Evolutionary conservation across 768 basidiomycete species (phyloP).

Genomic region (Coprinopsis sp.): DNA sequence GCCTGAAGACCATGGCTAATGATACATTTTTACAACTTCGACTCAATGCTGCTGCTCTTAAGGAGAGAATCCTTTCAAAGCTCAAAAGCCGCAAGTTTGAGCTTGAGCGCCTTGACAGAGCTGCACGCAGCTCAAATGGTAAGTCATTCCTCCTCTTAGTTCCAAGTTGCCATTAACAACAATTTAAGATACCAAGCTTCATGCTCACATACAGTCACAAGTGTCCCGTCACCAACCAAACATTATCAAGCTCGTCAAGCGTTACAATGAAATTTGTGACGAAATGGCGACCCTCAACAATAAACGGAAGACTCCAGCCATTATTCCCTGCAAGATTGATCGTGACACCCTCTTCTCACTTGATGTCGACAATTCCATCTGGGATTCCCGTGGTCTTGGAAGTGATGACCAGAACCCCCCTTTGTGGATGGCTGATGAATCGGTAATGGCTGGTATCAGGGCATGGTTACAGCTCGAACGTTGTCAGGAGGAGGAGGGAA

Average conservation of each 20-base stretch:
- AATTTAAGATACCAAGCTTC: constrained; percentile 22
- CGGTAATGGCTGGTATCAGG: constrained; percentile 24
- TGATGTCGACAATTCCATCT: constrained; percentile 34
- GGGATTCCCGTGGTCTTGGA: constrained; percentile 27
- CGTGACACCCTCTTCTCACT: constrained; percentile 22
- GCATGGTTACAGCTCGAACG: constrained; percentile 22
- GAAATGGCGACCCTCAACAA: constrained; percentile 18
- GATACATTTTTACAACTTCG: constrained; percentile 14
- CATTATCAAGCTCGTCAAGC: constrained; percentile 18
- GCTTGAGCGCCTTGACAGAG: constrained; percentile 17
- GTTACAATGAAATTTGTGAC: constrained; percentile 26
- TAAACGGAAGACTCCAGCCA: constrained; percentile 18
- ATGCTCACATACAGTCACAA: constrained; percentile 21
- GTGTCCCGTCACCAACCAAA: constrained; percentile 23
- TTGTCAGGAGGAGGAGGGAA: constrained; percentile 26
- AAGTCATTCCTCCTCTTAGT: neutral
- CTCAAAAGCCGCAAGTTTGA: constrained; percentile 25
- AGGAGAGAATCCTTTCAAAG: constrained; percentile 16
- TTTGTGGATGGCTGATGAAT: constrained; percentile 25
- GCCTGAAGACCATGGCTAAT: too few relatives aligned
- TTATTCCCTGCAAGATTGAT: constrained; percentile 19
- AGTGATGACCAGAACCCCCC: constrained; percentile 17
- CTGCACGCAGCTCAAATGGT: constrained; percentile 19
- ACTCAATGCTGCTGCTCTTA: constrained; percentile 22
- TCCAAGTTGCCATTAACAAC: neutral